Evolutionary conservation across 257 asterid genomes (phyloP).

Genomic region (Jacaranda copaia): DNA sequence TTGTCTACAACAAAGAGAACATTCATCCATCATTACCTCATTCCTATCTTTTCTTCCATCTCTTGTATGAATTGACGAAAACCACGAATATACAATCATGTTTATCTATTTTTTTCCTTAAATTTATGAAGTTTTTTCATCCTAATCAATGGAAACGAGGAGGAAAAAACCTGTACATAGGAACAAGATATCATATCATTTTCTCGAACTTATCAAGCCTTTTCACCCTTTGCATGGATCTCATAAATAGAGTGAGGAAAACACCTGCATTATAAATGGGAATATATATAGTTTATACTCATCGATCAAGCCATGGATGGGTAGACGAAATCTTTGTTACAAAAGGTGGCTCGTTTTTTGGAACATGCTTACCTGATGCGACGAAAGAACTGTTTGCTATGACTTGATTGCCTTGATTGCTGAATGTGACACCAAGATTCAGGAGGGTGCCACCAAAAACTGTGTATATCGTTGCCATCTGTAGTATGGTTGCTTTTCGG

Average conservation of each 20-base stretch:
- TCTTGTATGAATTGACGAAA: background rate
- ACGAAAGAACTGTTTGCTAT: conserved; percentile 75
- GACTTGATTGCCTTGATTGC: conserved; percentile 65
- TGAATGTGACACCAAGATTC: conserved; percentile 73
- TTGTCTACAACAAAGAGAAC: background rate
- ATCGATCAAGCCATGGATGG: background rate
- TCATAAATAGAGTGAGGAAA: conserved; percentile 62
- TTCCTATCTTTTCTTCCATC: background rate
- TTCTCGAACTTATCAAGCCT: conserved; percentile 89
- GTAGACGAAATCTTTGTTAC: background rate
- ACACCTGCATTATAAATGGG: conserved; percentile 60
- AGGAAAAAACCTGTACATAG: conserved; percentile 27
- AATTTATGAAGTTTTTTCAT: background rate
- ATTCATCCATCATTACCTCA: background rate
- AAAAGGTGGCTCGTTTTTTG: background rate
- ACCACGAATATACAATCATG: background rate
- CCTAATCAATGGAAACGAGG: conserved; percentile 11
- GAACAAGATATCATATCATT: conserved; percentile 62
- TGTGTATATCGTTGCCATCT: conserved; percentile 92
- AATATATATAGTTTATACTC: background rate
- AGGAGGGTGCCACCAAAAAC: conserved; percentile 82
- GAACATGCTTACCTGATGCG: conserved; percentile 68
- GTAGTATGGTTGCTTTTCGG: conserved; percentile 82
- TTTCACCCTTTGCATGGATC: conserved; percentile 92
- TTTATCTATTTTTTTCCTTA: background rate